Percentiles rank a stretch among this genome's conserved stretches.
Conservation (phyloP, 2,329 filamentous ascomycete genomes). For the Aspergillus jensenii region DNA sequence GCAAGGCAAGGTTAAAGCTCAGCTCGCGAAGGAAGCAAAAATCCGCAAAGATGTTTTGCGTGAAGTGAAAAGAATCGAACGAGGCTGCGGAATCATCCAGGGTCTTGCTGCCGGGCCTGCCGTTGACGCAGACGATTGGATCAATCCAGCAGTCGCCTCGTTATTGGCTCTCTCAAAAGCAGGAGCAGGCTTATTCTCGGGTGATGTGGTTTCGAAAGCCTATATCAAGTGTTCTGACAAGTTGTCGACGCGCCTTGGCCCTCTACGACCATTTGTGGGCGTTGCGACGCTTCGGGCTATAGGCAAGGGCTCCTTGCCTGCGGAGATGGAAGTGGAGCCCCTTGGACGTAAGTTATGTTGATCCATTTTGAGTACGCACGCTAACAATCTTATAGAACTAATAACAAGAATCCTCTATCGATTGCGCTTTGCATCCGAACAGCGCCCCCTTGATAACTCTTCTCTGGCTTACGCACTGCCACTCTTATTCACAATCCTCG, state of each 20-base stretch:
- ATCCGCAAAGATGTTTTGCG: conserved; percentile 72
- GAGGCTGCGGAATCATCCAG: conserved; percentile 82
- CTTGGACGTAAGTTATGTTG: conserved; percentile 58
- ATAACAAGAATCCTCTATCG: conserved; percentile 88
- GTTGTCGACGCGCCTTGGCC: conserved; percentile 71
- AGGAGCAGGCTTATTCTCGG: conserved; percentile 78
- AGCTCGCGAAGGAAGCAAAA: conserved; percentile 79
- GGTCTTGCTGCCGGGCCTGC: conserved; percentile 82
- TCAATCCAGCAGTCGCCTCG: conserved; percentile 74
- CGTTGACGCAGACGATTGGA: conserved; percentile 86
- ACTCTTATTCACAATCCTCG: conserved; percentile 74
- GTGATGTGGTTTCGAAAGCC: conserved; percentile 72
- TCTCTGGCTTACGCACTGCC: conserved; percentile 87
- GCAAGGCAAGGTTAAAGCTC: conserved; percentile 83
- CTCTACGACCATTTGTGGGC: conserved; percentile 78
- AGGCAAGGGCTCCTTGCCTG: conserved; percentile 69
- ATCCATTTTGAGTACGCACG: background rate
- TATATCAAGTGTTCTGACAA: conserved; percentile 79
- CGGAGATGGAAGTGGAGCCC: conserved; percentile 74
- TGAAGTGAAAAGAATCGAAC: conserved; percentile 69
- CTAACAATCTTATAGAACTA: conserved; percentile 47
- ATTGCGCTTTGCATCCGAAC: conserved; percentile 84
- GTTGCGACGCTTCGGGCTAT: conserved; percentile 81
- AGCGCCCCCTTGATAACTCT: conserved; percentile 86
- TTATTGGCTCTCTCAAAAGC: conserved; percentile 70